A percentile compares a stretch with the other conserved stretches of the same genome.
These are phyloP conservation scores for Hypoxylon crocopeplum DNA, from an alignment of 495 filamentous ascomycete genomes.

Conservation along the genomic window DNA sequence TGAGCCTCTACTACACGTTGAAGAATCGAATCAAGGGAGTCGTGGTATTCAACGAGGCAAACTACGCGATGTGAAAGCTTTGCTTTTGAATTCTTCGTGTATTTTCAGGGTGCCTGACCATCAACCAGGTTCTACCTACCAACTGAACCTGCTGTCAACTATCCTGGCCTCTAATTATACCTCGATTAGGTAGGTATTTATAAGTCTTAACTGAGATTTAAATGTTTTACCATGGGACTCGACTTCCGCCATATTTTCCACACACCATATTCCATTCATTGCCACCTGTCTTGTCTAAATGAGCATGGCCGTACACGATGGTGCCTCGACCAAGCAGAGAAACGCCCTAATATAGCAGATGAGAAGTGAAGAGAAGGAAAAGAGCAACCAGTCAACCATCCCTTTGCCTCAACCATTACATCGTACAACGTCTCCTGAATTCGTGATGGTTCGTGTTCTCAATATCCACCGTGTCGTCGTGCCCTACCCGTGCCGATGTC, in stretches of 20 bases:
- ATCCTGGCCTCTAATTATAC: too few relatives aligned
- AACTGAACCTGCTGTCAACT: too few relatives aligned
- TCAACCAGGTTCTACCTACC: too few relatives aligned
- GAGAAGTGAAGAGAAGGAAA: constrained; percentile 2
- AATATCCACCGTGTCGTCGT: constrained; percentile 43
- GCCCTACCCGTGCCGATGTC: constrained; percentile 73
- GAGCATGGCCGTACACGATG: background rate
- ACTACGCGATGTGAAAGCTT: too few relatives aligned
- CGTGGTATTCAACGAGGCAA: too few relatives aligned
- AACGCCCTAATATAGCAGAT: constrained; percentile 2
- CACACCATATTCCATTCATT: too few relatives aligned
- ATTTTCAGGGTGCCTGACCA: constrained; percentile 15
- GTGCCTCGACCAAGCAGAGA: background rate
- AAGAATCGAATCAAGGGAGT: background rate
- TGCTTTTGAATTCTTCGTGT: constrained; percentile 13
- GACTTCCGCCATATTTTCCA: background rate
- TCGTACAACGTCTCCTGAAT: constrained; percentile 25
- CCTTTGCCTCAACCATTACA: constrained; percentile 23
- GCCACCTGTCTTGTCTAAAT: constrained; percentile 22
- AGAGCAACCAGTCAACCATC: constrained; percentile 1
- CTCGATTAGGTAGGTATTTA: too few relatives aligned
- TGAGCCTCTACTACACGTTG: too few relatives aligned
- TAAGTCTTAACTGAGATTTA: too few relatives aligned
- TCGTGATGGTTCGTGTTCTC: constrained; percentile 26
- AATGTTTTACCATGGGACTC: too few relatives aligned